Percentiles rank a stretch among this genome's conserved stretches.
Conservation (phyloP, 305 asterid species). For the Fraxinus ornus region DNA sequence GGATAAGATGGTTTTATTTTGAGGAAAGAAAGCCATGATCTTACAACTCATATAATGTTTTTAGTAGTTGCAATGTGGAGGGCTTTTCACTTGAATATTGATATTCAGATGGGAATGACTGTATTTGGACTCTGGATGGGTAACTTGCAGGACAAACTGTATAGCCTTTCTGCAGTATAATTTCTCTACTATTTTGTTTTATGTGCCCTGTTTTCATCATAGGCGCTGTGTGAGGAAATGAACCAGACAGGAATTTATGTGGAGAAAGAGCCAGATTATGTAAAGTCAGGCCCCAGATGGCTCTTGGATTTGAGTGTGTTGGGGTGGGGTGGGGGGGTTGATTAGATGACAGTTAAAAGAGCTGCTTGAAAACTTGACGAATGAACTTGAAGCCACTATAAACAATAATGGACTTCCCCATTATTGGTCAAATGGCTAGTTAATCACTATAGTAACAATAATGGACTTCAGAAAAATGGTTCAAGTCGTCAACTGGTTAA, state of each 20-base stretch:
- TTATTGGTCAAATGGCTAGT: not conserved
- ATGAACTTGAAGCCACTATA: not conserved
- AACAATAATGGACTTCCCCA: not conserved
- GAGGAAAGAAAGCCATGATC: not conserved
- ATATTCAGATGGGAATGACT: slow-evolving; percentile 10
- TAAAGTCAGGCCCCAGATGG: not conserved
- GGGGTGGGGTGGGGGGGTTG: not conserved
- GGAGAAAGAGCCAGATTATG: not conserved
- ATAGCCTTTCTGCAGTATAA: not conserved
- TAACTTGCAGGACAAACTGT: slow-evolving; percentile 4
- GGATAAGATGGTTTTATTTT: not conserved
- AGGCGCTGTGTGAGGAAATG: not conserved
- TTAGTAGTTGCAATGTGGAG: slow-evolving; percentile 5
- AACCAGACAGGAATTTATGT: not conserved
- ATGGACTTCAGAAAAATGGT: not conserved
- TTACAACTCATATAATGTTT: not conserved
- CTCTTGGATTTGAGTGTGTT: not conserved
- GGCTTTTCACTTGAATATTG: slow-evolving; percentile 10
- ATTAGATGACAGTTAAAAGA: not conserved
- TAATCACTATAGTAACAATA: not conserved
- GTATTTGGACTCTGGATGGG: slow-evolving; percentile 16
- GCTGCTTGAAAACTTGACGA: not conserved
- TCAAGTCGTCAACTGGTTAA: not conserved
- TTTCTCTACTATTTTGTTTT: not conserved
- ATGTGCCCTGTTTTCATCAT: not conserved